These are phyloP conservation scores for Ustilago loliicola DNA, from an alignment of 1,284 basidiomycete genomes.

Conservation along the genomic window DNA sequence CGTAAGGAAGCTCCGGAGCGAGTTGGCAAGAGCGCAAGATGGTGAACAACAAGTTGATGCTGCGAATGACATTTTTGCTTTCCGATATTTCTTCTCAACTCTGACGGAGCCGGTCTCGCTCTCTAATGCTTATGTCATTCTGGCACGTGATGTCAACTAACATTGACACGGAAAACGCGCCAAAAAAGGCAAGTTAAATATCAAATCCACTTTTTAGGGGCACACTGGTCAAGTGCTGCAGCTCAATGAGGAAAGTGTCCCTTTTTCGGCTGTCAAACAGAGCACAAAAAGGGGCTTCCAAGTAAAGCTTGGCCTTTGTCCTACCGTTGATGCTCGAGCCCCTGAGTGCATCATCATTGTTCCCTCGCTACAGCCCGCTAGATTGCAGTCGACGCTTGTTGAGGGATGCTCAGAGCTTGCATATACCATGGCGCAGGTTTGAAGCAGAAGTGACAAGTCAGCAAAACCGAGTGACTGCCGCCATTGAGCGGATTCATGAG, in stretches of 20 bases:
- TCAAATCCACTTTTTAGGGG: neutral
- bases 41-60: neutral
- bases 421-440: neutral
- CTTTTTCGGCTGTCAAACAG: constrained; percentile 4
- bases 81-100: constrained; percentile 2
- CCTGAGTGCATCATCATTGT: neutral
- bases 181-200: neutral
- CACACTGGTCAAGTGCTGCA: neutral
- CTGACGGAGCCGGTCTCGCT: neutral
- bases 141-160: neutral
- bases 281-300: constrained; percentile 7
- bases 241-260: neutral
- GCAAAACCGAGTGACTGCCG: neutral
- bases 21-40: neutral
- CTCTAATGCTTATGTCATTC: neutral
- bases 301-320: neutral
- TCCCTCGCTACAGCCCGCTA: neutral
- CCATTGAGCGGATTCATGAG: neutral
- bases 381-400: neutral
- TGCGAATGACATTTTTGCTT: neutral
- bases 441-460: neutral
- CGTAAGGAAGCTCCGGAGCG: neutral
- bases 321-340: neutral
- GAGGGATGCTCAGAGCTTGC: neutral
- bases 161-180: neutral